Percentiles rank a stretch among this genome's conserved stretches.
These are phyloP conservation scores for Mycena kentingensis DNA, from an alignment of 768 basidiomycete genomes.

Conservation along the genomic window DNA sequence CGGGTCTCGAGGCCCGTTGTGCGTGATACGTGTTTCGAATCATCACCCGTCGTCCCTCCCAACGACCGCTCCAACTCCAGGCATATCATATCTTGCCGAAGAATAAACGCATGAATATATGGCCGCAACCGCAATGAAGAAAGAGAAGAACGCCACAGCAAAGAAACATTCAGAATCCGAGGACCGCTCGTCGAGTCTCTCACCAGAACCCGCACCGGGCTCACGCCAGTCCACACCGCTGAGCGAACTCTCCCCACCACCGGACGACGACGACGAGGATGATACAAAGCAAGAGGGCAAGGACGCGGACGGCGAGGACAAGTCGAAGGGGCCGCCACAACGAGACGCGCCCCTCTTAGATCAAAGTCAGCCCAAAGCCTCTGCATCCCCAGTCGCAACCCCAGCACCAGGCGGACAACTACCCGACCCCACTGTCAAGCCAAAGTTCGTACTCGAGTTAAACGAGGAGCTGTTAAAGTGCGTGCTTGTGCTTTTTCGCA, in stretches of 20 bases:
- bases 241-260: slow-evolving; percentile 73
- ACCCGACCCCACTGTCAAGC: slow-evolving; percentile 56
- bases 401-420: slow-evolving; percentile 30
- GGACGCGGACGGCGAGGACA: slow-evolving; percentile 5
- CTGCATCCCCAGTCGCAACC: slow-evolving; percentile 28
- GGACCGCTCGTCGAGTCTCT: slow-evolving; percentile 59
- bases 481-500: slow-evolving; percentile 21
- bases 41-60: no score
- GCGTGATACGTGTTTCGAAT: no score
- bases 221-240: slow-evolving; percentile 72
- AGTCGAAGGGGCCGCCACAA: neutral
- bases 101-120: slow-evolving; percentile 23
- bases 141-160: slow-evolving; percentile 21
- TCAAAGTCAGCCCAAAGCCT: slow-evolving; percentile 22
- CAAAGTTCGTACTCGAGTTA: slow-evolving; percentile 62
- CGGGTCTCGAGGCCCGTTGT: no score
- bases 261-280: slow-evolving; percentile 55
- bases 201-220: slow-evolving; percentile 46
- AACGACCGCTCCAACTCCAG: no score
- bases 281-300: slow-evolving; percentile 33
- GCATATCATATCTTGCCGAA: slow-evolving; percentile 46
- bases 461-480: slow-evolving; percentile 73
- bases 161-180: slow-evolving; percentile 32
- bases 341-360: slow-evolving; percentile 23
- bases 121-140: slow-evolving; percentile 8